Evolutionary conservation across 106 monocot genomes (phyloP).

Genomic region (Phalaenopsis equestris): DNA sequence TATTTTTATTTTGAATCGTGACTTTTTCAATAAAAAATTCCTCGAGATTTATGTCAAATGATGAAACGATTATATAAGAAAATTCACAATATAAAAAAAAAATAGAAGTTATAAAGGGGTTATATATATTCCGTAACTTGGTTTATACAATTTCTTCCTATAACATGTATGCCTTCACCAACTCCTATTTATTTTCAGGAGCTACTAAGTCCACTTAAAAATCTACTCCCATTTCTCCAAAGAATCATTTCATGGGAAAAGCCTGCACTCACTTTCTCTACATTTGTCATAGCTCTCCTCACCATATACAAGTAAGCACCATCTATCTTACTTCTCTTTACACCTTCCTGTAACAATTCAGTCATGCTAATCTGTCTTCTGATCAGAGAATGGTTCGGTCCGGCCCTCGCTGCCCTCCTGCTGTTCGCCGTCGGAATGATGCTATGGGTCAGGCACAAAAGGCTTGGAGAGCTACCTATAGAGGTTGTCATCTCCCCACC

Average conservation of each 20-base stretch:
- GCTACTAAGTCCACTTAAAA: conserved; percentile 46
- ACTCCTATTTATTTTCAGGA: conserved; percentile 27
- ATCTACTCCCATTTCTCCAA: conserved; percentile 25
- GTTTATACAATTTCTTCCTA: not conserved
- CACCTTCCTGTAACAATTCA: not conserved
- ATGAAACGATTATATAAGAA: too few relatives aligned
- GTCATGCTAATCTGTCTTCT: not conserved
- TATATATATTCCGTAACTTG: too few relatives aligned
- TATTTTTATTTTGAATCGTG: too few relatives aligned
- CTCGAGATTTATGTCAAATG: too few relatives aligned
- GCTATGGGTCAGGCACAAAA: conserved; percentile 34
- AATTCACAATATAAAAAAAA: too few relatives aligned
- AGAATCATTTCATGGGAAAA: conserved; percentile 53
- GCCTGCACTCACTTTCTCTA: conserved; percentile 28
- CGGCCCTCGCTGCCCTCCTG: conserved; percentile 28
- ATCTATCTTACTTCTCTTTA: not conserved
- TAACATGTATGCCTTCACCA: too few relatives aligned
- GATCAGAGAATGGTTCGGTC: conserved; percentile 69
- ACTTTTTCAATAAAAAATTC: too few relatives aligned
- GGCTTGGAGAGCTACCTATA: conserved; percentile 7
- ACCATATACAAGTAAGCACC: conserved; percentile 63
- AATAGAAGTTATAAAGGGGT: too few relatives aligned
- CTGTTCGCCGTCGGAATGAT: conserved; percentile 33
- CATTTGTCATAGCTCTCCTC: conserved; percentile 21
- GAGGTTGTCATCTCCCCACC: conserved; percentile 48